Evolutionary conservation across 805 yeast species (phyloP).

Genomic region (Suhomyces tanzawaensis): DNA sequence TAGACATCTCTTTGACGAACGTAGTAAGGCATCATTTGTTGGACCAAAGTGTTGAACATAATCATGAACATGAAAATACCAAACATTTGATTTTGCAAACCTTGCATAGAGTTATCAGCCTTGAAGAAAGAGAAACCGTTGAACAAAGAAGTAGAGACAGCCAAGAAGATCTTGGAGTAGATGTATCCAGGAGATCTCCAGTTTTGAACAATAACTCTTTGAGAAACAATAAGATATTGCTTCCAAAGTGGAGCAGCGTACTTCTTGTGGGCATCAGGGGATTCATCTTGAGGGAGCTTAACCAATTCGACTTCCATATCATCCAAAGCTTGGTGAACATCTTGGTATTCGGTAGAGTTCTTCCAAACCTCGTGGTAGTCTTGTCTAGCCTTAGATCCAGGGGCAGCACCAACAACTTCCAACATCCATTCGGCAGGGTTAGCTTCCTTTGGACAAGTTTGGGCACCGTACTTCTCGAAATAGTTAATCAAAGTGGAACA

Average conservation of each 20-base stretch:
- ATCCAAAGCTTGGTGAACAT: slow-evolving; percentile 58
- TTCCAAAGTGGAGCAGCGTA: slow-evolving; percentile 29
- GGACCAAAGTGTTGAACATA: slow-evolving; percentile 53
- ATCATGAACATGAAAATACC: slow-evolving; percentile 67
- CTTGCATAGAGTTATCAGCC: slow-evolving; percentile 44
- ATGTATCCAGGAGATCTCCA: slow-evolving; percentile 39
- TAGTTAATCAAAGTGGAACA: slow-evolving; percentile 28
- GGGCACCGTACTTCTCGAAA: slow-evolving; percentile 40
- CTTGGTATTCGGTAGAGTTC: slow-evolving; percentile 59
- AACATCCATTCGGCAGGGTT: slow-evolving; percentile 79
- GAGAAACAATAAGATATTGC: slow-evolving; percentile 21
- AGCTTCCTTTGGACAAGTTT: slow-evolving; percentile 35
- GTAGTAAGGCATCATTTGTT: slow-evolving; percentile 58
- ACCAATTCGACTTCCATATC: slow-evolving; percentile 59
- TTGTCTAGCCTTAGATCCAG: slow-evolving; percentile 70
- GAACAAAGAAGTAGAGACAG: slow-evolving; percentile 53
- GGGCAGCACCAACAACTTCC: slow-evolving; percentile 80
- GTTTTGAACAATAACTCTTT: slow-evolving; percentile 37
- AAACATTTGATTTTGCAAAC: slow-evolving; percentile 67
- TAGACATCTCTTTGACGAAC: slow-evolving; percentile 62
- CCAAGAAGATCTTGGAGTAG: slow-evolving; percentile 58
- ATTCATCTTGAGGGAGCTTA: slow-evolving; percentile 21
- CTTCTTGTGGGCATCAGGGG: slow-evolving; percentile 20
- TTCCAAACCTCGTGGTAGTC: slow-evolving; percentile 79
- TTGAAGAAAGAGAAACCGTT: slow-evolving; percentile 74